These are phyloP conservation scores for Rhynchospora breviuscula DNA, from an alignment of 176 grass and related monocot species.

Conservation along the genomic window DNA sequence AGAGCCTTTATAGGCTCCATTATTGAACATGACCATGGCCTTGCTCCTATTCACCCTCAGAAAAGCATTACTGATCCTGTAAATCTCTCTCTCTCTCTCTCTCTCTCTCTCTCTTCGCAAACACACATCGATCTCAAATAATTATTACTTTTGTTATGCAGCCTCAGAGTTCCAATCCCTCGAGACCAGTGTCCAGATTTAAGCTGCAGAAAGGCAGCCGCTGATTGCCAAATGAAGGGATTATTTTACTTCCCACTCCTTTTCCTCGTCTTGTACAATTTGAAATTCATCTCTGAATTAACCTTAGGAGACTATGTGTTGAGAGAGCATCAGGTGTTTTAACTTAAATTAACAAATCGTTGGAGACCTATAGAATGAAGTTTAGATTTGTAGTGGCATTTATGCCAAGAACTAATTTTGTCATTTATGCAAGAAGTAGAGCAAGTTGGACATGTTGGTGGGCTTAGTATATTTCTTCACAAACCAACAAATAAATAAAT, in stretches of 20 bases:
- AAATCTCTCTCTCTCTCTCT: not conserved
- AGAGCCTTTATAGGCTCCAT: constrained; percentile 69
- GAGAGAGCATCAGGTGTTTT: not conserved
- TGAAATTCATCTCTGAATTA: not conserved
- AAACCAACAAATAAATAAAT: not conserved
- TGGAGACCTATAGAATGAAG: not conserved
- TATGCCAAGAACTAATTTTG: not conserved
- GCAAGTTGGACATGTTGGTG: not conserved
- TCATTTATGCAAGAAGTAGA: not conserved
- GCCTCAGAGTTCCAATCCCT: constrained; percentile 47
- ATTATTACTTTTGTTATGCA: constrained; percentile 25
- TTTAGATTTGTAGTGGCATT: not conserved
- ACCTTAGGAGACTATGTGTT: not conserved
- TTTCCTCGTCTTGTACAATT: not conserved
- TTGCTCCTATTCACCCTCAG: constrained; percentile 34
- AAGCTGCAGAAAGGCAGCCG: constrained; percentile 68
- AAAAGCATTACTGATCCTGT: constrained; percentile 42
- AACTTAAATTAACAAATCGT: not conserved
- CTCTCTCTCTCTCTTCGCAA: not conserved
- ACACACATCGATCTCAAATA: not conserved
- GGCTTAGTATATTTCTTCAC: not conserved
- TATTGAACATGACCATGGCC: constrained; percentile 51
- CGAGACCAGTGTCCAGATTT: constrained; percentile 86
- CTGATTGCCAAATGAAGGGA: constrained; percentile 21
- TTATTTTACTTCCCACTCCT: not conserved